Evolutionary conservation across 495 filamentous ascomycete species (phyloP), one percentile per base, ranked within the genome.

Genomic region (Letharia columbiana): DNA sequence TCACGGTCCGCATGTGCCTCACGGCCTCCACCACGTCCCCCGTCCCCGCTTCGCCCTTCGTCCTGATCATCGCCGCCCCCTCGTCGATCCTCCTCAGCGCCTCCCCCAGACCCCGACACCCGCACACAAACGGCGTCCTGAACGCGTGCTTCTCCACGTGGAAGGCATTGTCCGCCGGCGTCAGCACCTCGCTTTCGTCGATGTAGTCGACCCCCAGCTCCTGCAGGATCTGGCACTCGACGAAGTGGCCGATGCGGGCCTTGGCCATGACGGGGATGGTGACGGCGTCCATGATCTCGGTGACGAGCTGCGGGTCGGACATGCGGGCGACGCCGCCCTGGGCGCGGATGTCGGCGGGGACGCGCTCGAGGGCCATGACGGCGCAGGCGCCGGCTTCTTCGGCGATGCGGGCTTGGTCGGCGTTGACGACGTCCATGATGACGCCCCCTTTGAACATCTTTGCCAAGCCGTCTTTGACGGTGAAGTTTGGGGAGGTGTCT

Each of bases 231-330:
- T 90, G 93, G 81, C 93, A 97, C 80, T 98, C 94, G 68, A 96
- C 92, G 70, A 97, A 91, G 78, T 98, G 94, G 35, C 94, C 94
- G 74, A 98, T 98, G 75, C 94, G 87, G 23, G 93, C 94, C 81
- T 98, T 98, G 31, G 94, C 94, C 94, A 98, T 98, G 76, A 98
- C 95, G 67, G 94, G 94, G 68, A 98, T 97, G 20, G 94, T 98
- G n/a, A 98, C 94, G 42, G 92, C 85, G 10, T 83, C 86, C 88
- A 96, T 96, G 73, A 98, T 98, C 76, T 92, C 91, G 77, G 89
- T 89, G 82, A 98, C 96, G 87, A 97, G 91, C 69, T 80, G 77
- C 12, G 94, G 94, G 80, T 98, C 94, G 8, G 90, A 95, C 94
- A 98, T 98, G 75, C 94, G 87, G 3, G 93, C 91, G 23, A 98